Percentiles rank a stretch among this genome's conserved stretches.
Evolutionary conservation across 345 rosid genomes (phyloP).

Genomic region (Pistacia vera): DNA sequence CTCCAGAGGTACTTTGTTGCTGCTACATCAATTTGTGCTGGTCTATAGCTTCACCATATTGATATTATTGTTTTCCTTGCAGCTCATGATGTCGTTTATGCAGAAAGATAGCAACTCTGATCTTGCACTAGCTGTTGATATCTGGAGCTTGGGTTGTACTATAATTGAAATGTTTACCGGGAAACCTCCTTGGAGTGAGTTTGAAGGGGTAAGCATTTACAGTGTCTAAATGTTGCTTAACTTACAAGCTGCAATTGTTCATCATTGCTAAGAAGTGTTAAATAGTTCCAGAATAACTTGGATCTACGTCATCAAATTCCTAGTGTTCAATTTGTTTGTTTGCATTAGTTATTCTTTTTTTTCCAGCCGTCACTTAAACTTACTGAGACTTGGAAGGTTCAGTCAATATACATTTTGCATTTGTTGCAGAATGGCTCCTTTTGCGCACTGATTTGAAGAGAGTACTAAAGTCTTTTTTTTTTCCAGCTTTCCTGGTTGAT

Average conservation of each 20-base stretch:
- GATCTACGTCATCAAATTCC: background rate
- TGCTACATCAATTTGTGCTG: background rate
- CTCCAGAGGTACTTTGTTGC: slow-evolving; percentile 79
- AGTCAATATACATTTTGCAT: background rate
- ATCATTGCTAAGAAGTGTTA: background rate
- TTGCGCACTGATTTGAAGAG: background rate
- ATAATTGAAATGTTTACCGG: slow-evolving; percentile 97
- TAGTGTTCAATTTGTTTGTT: background rate
- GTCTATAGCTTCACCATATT: slow-evolving; percentile 17
- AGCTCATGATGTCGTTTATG: slow-evolving; percentile 95
- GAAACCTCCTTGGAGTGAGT: slow-evolving; percentile 97
- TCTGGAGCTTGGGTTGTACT: slow-evolving; percentile 99
- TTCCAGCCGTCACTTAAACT: background rate
- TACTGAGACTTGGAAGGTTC: background rate
- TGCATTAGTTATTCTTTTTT: background rate
- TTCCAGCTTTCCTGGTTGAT: background rate
- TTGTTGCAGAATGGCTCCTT: background rate
- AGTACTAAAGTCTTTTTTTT: background rate
- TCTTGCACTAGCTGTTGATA: slow-evolving; percentile 91
- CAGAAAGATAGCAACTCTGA: slow-evolving; percentile 76
- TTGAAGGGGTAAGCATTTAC: slow-evolving; percentile 79
- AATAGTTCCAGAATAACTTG: slow-evolving; percentile 9
- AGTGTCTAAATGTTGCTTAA: slow-evolving; percentile 8
- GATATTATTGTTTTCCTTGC: slow-evolving; percentile 26
- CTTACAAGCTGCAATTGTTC: background rate